These are phyloP conservation scores for Platanthera guangdongensis DNA, from an alignment of 106 monocot genomes.

Conservation along the genomic window DNA sequence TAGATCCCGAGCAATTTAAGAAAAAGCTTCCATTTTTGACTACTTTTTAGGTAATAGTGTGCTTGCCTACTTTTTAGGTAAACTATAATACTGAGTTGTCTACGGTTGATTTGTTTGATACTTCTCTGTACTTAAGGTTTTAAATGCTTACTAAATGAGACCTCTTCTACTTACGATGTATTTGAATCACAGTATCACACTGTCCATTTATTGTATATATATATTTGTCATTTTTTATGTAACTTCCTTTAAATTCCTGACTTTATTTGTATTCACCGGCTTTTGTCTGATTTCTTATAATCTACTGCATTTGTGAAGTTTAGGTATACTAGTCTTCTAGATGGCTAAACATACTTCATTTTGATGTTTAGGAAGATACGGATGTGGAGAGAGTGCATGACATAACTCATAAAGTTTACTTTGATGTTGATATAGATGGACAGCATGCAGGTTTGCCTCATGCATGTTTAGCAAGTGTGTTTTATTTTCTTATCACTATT, in stretches of 20 bases:
- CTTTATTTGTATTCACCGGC: not conserved
- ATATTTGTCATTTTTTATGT: too few relatives aligned
- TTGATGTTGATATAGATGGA: slow-evolving; percentile 74
- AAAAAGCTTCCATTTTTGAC: too few relatives aligned
- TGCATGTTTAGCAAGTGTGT: not conserved
- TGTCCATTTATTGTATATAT: too few relatives aligned
- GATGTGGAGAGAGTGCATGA: slow-evolving; percentile 49
- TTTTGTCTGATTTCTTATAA: not conserved
- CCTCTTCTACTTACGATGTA: not conserved
- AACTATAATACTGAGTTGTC: too few relatives aligned
- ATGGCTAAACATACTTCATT: slow-evolving; percentile 4
- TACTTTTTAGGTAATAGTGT: too few relatives aligned
- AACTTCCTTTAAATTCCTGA: not conserved
- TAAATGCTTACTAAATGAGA: not conserved
- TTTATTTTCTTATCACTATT: slow-evolving; percentile 1
- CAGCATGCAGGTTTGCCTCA: slow-evolving; percentile 53
- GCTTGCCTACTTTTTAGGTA: too few relatives aligned
- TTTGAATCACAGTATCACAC: not conserved
- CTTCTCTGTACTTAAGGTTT: not conserved
- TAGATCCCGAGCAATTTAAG: not conserved
- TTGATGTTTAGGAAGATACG: slow-evolving; percentile 29
- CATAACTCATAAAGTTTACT: slow-evolving; percentile 75
- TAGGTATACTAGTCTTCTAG: not conserved
- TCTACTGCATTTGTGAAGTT: not conserved
- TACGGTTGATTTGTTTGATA: not conserved